Conservation (phyloP, 768 basidiomycete species). For the Boletus subparvulus region DNA sequence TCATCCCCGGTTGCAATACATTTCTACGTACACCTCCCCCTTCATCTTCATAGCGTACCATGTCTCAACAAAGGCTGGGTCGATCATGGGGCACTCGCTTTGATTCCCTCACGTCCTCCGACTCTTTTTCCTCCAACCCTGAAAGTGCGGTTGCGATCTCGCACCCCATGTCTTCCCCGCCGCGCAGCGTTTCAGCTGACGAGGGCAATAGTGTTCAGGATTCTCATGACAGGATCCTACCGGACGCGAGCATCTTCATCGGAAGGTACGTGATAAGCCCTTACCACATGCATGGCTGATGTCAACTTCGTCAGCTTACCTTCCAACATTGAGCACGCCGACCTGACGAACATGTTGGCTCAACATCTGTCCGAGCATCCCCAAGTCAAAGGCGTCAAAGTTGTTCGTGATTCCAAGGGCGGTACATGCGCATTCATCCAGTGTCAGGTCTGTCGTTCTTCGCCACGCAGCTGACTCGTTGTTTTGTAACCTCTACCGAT, state of each 20-base stretch:
- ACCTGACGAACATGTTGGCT: constrained; percentile 58
- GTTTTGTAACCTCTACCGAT: neutral
- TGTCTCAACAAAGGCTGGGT: constrained; percentile 46
- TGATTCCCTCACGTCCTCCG: constrained; percentile 57
- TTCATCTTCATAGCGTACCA: constrained; percentile 29
- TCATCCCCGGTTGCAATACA: constrained; percentile 9
- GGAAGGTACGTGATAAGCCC: constrained; percentile 57
- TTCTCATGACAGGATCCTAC: constrained; percentile 49
- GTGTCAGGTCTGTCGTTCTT: constrained; percentile 58
- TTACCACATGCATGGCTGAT: constrained; percentile 5
- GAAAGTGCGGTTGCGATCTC: constrained; percentile 14
- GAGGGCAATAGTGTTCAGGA: constrained; percentile 37
- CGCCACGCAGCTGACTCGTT: neutral
- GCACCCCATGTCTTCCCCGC: constrained; percentile 15
- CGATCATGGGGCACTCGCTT: constrained; percentile 74
- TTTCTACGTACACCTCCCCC: constrained; percentile 16
- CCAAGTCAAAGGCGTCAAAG: constrained; percentile 64
- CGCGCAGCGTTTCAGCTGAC: constrained; percentile 13
- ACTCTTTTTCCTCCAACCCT: constrained; percentile 42
- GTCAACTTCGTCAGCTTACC: constrained; percentile 53
- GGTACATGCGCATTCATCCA: constrained; percentile 85
- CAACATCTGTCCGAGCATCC: constrained; percentile 67
- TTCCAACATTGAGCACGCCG: constrained; percentile 59
- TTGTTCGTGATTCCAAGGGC: constrained; percentile 73
- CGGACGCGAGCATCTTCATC: constrained; percentile 82